Evolutionary conservation across 305 asterid genomes (phyloP).

Genomic region (Striga hermonthica): DNA sequence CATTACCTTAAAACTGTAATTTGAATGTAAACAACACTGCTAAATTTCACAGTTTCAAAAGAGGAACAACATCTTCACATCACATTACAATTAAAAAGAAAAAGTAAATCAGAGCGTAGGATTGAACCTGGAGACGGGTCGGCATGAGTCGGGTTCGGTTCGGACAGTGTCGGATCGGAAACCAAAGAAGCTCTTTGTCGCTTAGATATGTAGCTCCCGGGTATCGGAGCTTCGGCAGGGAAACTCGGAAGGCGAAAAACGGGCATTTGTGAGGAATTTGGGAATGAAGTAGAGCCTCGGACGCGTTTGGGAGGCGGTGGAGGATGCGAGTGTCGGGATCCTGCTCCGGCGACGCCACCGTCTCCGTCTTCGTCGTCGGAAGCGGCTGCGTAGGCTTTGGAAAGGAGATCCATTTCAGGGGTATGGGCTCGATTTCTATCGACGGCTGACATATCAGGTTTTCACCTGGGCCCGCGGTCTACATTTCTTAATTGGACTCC

Average conservation of each 20-base stretch:
- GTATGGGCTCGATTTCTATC: not conserved
- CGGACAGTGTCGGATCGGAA: constrained; percentile 29
- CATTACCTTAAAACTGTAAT: no score
- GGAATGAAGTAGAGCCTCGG: constrained; percentile 27
- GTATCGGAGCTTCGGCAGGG: constrained; percentile 47
- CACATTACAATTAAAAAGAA: not conserved
- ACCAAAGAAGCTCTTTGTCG: constrained; percentile 64
- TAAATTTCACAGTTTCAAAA: not conserved
- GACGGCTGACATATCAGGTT: not conserved
- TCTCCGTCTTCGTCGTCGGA: constrained; percentile 57
- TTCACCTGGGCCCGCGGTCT: not conserved
- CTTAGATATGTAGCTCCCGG: constrained; percentile 83
- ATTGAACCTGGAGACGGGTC: constrained; percentile 44
- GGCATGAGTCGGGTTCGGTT: constrained; percentile 21
- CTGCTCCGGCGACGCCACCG: constrained; percentile 22
- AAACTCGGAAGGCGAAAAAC: constrained; percentile 24
- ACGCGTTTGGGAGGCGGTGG: constrained; percentile 41
- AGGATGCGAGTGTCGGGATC: constrained; percentile 22
- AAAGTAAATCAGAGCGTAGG: not conserved
- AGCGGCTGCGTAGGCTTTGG: constrained; percentile 55
- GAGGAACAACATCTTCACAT: not conserved
- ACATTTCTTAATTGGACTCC: not conserved
- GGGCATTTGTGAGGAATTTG: constrained; percentile 25
- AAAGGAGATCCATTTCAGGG: constrained; percentile 65
- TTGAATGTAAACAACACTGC: not conserved